A percentile compares a stretch with the other conserved stretches of the same genome.
Conservation (phyloP, 2,329 filamentous ascomycete species). For the Alternaria viburni region DNA sequence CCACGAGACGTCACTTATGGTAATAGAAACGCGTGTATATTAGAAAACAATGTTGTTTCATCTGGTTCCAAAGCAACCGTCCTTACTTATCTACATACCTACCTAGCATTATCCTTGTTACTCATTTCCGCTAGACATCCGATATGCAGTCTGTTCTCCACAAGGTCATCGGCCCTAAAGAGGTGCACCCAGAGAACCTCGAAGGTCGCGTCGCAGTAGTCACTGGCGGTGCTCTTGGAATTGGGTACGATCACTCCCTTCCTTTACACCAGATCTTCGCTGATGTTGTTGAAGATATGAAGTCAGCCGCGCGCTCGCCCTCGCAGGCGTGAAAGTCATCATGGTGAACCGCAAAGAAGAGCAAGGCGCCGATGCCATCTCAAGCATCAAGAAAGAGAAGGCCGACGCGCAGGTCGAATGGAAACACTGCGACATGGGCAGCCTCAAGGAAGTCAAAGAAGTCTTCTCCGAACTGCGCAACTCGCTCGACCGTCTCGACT, state of each 20-base stretch:
- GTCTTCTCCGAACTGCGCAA: not conserved
- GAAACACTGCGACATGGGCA: not conserved
- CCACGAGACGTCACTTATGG: not conserved
- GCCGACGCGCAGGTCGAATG: not conserved
- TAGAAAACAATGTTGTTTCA: not conserved
- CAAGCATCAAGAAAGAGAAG: not conserved
- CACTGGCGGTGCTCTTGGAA: not conserved
- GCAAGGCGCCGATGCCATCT: not conserved
- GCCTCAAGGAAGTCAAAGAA: not conserved
- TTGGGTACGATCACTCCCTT: too few relatives aligned
- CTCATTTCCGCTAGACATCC: not conserved
- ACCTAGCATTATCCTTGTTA: too few relatives aligned
- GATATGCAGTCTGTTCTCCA: constrained; percentile 52
- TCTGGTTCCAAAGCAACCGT: not conserved
- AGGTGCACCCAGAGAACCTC: constrained; percentile 31
- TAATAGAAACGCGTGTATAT: not conserved
- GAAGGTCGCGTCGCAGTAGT: constrained; percentile 8
- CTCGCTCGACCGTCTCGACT: not conserved
- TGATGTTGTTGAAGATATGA: not conserved
- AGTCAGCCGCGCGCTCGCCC: not conserved
- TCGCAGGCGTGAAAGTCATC: not conserved
- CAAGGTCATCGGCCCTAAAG: constrained; percentile 46
- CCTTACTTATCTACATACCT: too few relatives aligned
- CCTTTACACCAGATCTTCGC: too few relatives aligned
- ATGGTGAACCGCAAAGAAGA: not conserved